These are phyloP conservation scores for Penicillium griseofulvum DNA, from an alignment of 2,329 filamentous ascomycete species.

Conservation along the genomic window DNA sequence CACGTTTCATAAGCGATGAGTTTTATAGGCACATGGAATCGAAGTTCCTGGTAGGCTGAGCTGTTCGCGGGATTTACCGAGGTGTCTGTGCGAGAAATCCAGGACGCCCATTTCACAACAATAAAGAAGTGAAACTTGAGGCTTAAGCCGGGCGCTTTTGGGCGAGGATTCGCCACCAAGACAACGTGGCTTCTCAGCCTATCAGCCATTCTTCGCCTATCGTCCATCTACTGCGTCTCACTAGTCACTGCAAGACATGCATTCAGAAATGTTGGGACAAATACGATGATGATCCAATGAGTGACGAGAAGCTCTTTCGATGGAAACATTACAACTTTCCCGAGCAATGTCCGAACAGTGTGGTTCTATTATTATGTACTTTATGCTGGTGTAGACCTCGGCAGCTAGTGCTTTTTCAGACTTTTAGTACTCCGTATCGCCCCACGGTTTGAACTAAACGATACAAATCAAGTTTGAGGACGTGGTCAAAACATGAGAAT, in stretches of 20 bases:
- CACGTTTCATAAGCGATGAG: too few species aligned
- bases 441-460: background rate
- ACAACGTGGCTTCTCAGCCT: background rate
- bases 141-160: too few species aligned
- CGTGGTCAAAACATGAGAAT: background rate
- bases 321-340: background rate
- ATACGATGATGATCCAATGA: background rate
- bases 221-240: background rate
- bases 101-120: background rate
- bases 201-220: background rate
- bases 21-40: too few species aligned
- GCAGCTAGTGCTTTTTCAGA: background rate
- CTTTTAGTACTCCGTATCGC: too few species aligned
- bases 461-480: background rate
- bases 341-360: background rate
- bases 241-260: too few species aligned
- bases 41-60: too few species aligned
- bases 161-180: background rate
- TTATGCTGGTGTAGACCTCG: background rate
- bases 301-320: background rate
- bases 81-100: background rate
- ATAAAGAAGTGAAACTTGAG: background rate
- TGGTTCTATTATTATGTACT: too few species aligned
- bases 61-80: too few species aligned
- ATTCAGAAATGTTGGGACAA: background rate